Percentiles rank a stretch among this genome's conserved stretches.
Conservation (phyloP, 805 yeast species). For the Kurtzmaniella cleridarum region DNA sequence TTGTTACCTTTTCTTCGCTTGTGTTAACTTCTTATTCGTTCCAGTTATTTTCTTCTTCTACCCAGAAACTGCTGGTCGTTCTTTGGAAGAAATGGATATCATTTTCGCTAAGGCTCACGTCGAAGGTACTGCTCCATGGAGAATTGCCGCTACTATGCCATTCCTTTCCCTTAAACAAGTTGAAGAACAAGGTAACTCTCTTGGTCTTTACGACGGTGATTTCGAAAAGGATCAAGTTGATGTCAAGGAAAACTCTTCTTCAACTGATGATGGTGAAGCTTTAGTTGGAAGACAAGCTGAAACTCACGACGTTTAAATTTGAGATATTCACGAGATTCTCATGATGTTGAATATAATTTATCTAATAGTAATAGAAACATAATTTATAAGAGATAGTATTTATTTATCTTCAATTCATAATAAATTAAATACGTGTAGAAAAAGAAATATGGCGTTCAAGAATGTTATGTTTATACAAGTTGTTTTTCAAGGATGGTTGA, state of each 20-base stretch:
- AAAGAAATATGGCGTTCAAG: no score
- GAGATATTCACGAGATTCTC: no score
- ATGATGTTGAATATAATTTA: no score
- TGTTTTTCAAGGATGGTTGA: no score
- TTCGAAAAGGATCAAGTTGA: slow-evolving; percentile 35
- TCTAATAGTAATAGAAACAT: no score
- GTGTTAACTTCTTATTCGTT: slow-evolving; percentile 30
- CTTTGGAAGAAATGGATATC: slow-evolving; percentile 46
- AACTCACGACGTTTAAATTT: no score
- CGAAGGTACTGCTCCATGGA: slow-evolving; percentile 55
- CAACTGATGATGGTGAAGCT: slow-evolving; percentile 9
- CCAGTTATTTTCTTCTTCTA: slow-evolving; percentile 40
- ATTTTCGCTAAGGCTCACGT: slow-evolving; percentile 57
- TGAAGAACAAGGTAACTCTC: slow-evolving; percentile 52
- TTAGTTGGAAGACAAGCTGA: no score
- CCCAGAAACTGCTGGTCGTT: slow-evolving; percentile 43
- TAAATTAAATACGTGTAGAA: no score
- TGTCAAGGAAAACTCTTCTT: slow-evolving; percentile 21
- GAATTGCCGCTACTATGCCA: slow-evolving; percentile 61
- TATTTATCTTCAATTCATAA: no score
- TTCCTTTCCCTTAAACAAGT: slow-evolving; percentile 51
- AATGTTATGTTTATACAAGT: no score
- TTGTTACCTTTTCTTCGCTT: slow-evolving; percentile 38
- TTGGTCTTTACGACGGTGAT: slow-evolving; percentile 49
- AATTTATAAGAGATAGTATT: no score